Evolutionary conservation across 768 basidiomycete species (phyloP), one percentile per base, ranked within the genome.

Genomic region (Peribolospora baueri): DNA sequence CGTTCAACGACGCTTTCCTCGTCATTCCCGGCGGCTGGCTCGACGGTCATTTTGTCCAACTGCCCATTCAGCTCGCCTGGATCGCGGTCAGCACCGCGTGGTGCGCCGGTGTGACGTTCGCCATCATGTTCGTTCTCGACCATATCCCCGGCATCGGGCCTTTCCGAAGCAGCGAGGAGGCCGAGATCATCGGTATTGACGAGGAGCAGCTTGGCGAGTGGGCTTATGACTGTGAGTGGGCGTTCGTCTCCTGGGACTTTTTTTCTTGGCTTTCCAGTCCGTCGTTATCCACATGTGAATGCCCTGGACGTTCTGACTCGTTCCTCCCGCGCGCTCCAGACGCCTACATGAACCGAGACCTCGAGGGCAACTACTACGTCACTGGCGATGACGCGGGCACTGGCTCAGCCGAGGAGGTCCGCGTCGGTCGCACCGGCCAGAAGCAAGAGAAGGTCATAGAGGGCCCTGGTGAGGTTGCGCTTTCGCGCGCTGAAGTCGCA

Each of bases 161-260:
- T 46, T 68, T 93, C 60, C 81, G 83, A 36, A 61, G 66, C 5
- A 62, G 61, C 47, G 66, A 68, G 52, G 68, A 69, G 54, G 67
- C 67, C n/a, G 68, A 70, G 63, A 69, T 69, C 51, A 64, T 88
- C 45, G 85, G 86, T 56, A 78, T 88, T 61, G 86, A 90, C 67
- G 81, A 84, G 61, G 73, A 77, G 1, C 81, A 86, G 70, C 80
- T 87, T 74, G 86, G 84, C 60, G 86, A 88, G 68, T 86, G 78
- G 58, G 80, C 82, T 2, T 85, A 84, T 62, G 83, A 87, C 67
- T 87, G 84, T 59, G 83, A 86, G 41, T 81, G 79, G 8, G 65
- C 43, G 46, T 48, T 48, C 9, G 11, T 11, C 10, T 7, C 37
- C 14, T 40, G 25, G 25, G 25, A 25, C 25, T 25, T 25, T 25